Base-by-base conservation (phyloP, 2,329 filamentous ascomycete genomes). In the Aspergillus awamori region DNA sequence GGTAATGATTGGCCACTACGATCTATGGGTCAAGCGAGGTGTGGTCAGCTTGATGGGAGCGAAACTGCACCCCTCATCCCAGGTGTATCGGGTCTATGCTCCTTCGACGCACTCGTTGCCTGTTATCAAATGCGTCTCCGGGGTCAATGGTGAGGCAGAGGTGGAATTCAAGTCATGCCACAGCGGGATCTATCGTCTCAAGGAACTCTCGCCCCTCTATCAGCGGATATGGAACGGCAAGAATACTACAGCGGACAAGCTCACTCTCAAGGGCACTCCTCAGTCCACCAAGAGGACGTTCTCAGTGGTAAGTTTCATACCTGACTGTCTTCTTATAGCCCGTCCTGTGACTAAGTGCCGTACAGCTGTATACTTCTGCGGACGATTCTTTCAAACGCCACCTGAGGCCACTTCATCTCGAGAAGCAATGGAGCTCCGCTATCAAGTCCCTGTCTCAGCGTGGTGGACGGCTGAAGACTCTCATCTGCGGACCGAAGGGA, bases 31-130 rank as follows among this genome's bases (percentile, higher is more conserved):
- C 5, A 79, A 82, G 48, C 77, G 80, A 67, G 86, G 86, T 11
- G 78, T 84, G 26, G 73, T 87, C 36, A 83, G 81, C 52, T 69
- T 88, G 52, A 83, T 85, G 70, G 86, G 86, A 36, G 84, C 85
- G n/a, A 83, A 84, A 43, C 66, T 88, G 8, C 77, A 80, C 58
- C 78, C 82, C 11, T 79, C 79, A 2, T 68, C 77, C 7, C 66
- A 67, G 11, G 51, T 75, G 1, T 79, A 83, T 65, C 76, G 82
- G 59, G 79, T 86, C 7, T 86, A 80, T 72, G 84, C 84, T 5
- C 82, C 85, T 10, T 82, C 80, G 13, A 86, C 82, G 5, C 83
- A 86, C 68, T 84, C 85, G 7, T 75, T 88, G 11, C 83, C 83
- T 2, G 76, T 81, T 8, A 82, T 89, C 15, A 77, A 78, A 62